Evolutionary conservation across 2,329 filamentous ascomycete genomes (phyloP), one percentile per base, ranked within the genome.

Genomic region (Pochonia chlamydosporia): DNA sequence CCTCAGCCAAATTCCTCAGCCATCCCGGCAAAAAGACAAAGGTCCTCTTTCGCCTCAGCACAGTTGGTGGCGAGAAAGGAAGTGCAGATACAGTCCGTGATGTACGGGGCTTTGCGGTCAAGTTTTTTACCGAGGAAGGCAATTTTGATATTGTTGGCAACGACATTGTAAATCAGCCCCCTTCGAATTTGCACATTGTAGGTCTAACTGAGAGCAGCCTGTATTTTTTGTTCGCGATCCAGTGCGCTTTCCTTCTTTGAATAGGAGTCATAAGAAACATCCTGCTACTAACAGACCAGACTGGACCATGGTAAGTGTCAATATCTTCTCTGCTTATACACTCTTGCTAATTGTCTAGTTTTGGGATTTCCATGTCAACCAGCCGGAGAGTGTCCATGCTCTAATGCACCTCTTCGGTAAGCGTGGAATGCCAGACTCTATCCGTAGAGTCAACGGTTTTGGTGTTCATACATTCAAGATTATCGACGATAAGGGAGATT

Each of bases 21-120:
- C 10, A 16, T 18, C n/a, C 7, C n/a, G 33, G n/a, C n/a, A n/a
- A n/a, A n/a, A n/a, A n/a, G n/a, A n/a, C n/a, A n/a, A n/a, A n/a
- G n/a, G n/a, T n/a, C n/a, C 16, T 36, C 1, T 18, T 36, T 16
- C 33, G 33, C n/a, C 10, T 87, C 56, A 86, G 81, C 0, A 87
- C 84, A 3, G 84, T 87, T n/a, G 79, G 81, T 13, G 80, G 81
- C 4, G 82, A 77, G 40, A 72, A 78, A 23, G 84, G 84, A 21
- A 83, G 78, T 52, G 75, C 80, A 3, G 84, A 88, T 52, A 81
- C 81, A 0, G 80, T 78, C 13, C 75, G 84, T 28, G 84, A 87
- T 67, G 80, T 85, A 0, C 81, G 83, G 51, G 84, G 84, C 0
- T 87, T 85, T 57, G 82, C 83, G 2, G 52, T 60, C 43, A 63